Percentiles rank a stretch among this genome's conserved stretches.
phyloP scores from a whole-genome alignment of 2,329 filamentous ascomycete genomes.

The Gaeumannomyces sp. region DNA sequence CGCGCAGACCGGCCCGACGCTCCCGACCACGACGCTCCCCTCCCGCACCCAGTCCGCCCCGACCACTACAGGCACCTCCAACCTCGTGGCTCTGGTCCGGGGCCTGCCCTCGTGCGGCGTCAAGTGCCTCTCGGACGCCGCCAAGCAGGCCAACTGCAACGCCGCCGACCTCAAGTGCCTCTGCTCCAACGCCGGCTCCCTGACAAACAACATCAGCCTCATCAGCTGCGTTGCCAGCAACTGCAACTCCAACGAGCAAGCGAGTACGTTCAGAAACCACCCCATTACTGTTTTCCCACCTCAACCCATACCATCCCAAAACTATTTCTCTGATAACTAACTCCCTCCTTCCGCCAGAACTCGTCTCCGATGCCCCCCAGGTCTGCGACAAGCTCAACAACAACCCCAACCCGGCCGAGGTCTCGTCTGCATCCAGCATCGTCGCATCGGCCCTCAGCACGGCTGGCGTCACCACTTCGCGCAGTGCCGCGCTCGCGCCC shows the following conservation, averaged over 20 bases:
- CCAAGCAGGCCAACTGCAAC: constrained; percentile 2
- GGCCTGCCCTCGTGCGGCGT: constrained; percentile 3
- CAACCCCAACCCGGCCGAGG: constrained; percentile 8
- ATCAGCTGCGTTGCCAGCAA: background rate
- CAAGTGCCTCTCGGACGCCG: constrained; percentile 2
- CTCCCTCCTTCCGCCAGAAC: background rate
- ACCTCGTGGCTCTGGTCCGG: background rate
- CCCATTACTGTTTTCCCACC: background rate
- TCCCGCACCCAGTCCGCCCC: background rate
- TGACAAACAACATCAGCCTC: background rate
- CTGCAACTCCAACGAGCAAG: background rate
- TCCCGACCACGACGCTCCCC: background rate
- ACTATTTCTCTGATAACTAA: background rate
- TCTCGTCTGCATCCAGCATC: constrained; percentile 5
- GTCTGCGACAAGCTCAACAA: constrained; percentile 3
- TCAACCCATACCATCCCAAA: background rate
- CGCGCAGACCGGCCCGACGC: background rate
- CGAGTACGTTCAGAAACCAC: background rate
- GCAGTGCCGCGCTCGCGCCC: background rate
- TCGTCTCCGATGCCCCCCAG: constrained; percentile 1
- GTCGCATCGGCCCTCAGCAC: background rate
- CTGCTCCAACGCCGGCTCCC: constrained; percentile 1
- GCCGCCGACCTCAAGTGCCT: constrained; percentile 6
- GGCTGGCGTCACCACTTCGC: background rate
- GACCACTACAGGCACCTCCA: background rate